Base-by-base conservation (phyloP, 2,329 filamentous ascomycete species). In the Rhynchosporium graminicola region DNA sequence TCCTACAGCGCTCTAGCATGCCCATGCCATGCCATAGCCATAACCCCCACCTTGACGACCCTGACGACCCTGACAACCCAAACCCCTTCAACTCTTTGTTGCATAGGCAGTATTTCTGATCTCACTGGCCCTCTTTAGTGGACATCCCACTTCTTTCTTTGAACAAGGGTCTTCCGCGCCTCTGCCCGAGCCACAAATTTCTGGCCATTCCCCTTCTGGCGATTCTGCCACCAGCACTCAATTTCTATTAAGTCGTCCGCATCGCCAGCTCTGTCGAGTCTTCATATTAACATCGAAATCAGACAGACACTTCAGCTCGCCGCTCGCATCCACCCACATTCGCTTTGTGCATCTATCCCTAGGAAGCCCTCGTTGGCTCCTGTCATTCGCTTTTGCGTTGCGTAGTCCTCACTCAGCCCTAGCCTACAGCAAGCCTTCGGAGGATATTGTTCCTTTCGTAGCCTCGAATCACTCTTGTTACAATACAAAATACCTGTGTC, bases 281-380 rank as follows among this genome's bases (percentile, higher is more conserved):
- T 63, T 62, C 58, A 48, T 63, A 66, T 59, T 20, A 67, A 66
- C 60, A 61, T 65, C 57, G 20, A 62, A 64, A 64, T 61, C 57
- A 66, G 54, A 61, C 57, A 66, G 54, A 61, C 46, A 58, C 12
- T 61, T 57, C 51, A 61, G 57, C 59, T 58, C 63, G 56, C 54
- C 43, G 45, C 68, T 61, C 55, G 64, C 54, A 54, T 45, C 66
- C 65, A 68, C 67, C 51, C 70, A 73, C 72, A 69, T 66, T 73
- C 71, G 70, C 72, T 72, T 71, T 65, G 69, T 66, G 63, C 74
- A 74, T 73, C 73, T 70, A 63, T 63, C 63, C 61, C 74, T 83
- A 85, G 85, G 85, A 87, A 87, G 84, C 86, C 85, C 86, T 88
- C 85, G 85, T 82, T 79, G 86, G 81, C 85, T 88, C 86, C 85